Base-by-base conservation (phyloP, 805 yeast genomes). In the Pichia gijzeniarum region DNA sequence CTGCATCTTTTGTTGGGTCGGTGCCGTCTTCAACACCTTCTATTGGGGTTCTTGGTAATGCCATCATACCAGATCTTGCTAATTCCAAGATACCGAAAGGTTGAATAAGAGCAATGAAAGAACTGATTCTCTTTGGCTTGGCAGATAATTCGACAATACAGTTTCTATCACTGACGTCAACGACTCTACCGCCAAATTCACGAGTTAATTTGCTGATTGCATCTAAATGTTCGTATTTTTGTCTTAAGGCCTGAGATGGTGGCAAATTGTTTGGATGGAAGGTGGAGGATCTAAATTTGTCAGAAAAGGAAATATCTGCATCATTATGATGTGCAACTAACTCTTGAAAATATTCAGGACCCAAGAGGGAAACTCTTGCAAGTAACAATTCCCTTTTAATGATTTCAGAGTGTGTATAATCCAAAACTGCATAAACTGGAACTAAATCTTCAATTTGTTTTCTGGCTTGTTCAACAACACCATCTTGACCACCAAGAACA, bases 61-160 rank as follows among this genome's bases (percentile, higher is more conserved):
- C 99, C 91, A 93, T 89, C 95, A 91, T 87, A 70, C 99, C 99
- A 21, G 95, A 84, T 70, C 99, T 80, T 37, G 97, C 96, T 58
- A 91, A 85, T 69, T 93, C 99, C 60, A 93, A 76, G 48, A 93
- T 82, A 61, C 99, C 99, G 62, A 93, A 93, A 38, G 99, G 99
- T 64, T 88, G 93, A 61, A 90, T 73, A 62, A 93, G 78, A 52
- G 85, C 85, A 62, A 93, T 78, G 65, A 90, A 90, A 35, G 95
- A 80, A 37, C 91, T 73, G 52, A 93, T 76, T 67, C 97, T 80
- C 44, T 85, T 79, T 32, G 98, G 99, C 64, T 91, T 90, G 44
- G 98, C 99, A 53, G 86, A 75, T 55, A 93, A 77, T 73, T 93
- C 99, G 40, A 93, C 90, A 59, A 93, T 80, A 66, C 95, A 91